A percentile compares a stretch with the other conserved stretches of the same genome.
phyloP scores from a whole-genome alignment of 1,284 basidiomycete species.

The Sporisorium iseilematis-ciliati region DNA sequence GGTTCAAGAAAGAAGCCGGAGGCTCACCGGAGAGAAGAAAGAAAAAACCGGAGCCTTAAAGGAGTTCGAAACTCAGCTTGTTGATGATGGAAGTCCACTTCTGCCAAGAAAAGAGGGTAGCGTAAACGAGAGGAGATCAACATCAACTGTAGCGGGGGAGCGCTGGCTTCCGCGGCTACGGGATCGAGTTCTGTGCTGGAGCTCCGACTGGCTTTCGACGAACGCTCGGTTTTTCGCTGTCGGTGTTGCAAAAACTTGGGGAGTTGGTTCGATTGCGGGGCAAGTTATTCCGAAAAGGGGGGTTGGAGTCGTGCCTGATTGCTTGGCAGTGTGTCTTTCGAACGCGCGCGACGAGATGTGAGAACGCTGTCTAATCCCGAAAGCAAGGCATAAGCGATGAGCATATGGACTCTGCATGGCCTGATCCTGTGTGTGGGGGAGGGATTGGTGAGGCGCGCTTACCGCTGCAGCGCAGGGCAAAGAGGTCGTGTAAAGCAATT shows the following conservation, averaged over 20 bases:
- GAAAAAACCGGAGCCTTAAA: not conserved
- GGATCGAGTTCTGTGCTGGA: not conserved
- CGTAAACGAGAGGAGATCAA: too few species aligned
- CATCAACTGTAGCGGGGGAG: too few species aligned
- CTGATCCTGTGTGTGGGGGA: too few species aligned
- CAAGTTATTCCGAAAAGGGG: constrained; percentile 8
- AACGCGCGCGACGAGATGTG: not conserved
- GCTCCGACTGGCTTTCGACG: not conserved
- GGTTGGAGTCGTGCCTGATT: not conserved
- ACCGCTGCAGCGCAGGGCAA: not conserved
- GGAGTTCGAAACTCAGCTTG: too few species aligned
- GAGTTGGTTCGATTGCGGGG: constrained; percentile 6
- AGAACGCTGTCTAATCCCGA: too few species aligned
- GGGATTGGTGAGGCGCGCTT: too few species aligned
- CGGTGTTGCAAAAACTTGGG: not conserved
- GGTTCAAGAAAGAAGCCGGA: constrained; percentile 29
- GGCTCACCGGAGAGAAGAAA: constrained; percentile 7
- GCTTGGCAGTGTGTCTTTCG: not conserved
- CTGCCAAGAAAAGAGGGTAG: too few species aligned
- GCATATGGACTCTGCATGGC: not conserved
- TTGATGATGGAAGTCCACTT: too few species aligned
- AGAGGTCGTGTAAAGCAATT: not conserved
- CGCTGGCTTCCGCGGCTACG: not conserved
- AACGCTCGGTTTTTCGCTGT: not conserved
- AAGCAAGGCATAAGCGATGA: not conserved